Evolutionary conservation across 2,329 filamentous ascomycete species (phyloP), one percentile per base, ranked within the genome.

Genomic region (Bipolaris sorokiniana): DNA sequence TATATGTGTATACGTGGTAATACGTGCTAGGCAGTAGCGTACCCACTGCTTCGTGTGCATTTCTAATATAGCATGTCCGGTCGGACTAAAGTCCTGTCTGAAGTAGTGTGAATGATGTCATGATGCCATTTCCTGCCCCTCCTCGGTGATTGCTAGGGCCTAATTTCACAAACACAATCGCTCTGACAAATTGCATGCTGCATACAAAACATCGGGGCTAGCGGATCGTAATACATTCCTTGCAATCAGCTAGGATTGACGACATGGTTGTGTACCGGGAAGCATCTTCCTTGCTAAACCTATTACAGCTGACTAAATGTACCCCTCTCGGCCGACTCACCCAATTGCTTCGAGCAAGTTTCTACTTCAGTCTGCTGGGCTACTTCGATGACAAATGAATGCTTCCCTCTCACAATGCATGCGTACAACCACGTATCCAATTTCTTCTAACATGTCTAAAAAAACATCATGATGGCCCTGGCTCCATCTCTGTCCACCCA

Each of bases 401-500:
- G 3, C 20, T n/a, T 16, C 5, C 11, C 7, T n/a, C 11, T 22
- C 16, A 3, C 5, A 33, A 22, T 15, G 3, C n/a, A n/a, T 38
- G 18, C 7, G 16, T 38, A 26, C 23, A 41, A 46, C 34, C 15
- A 26, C 15, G 23, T n/a, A 36, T 42, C 20, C 23, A 26, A 23
- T 11, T 5, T 42, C 9, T 10, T 46, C 26, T 15, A 34, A 5
- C 16, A 3, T 34, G 4, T 33, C n/a, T 18, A 20, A 45, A 18
- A 45, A 28, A 16, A 31, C 22, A 26, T 54, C 34, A 57, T 11
- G 54, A 57, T 37, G 88, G 84, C 0, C 89, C 89, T 1, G 82
- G 68, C 65, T 80, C 74, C 88, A 91, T 91, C 23, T 84, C 74
- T 41, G 79, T 78, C 90, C 90, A 94, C 33, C 82, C 79, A 1